phyloP scores from a whole-genome alignment of 2,329 filamentous ascomycete species.

The Diplodia corticola region DNA sequence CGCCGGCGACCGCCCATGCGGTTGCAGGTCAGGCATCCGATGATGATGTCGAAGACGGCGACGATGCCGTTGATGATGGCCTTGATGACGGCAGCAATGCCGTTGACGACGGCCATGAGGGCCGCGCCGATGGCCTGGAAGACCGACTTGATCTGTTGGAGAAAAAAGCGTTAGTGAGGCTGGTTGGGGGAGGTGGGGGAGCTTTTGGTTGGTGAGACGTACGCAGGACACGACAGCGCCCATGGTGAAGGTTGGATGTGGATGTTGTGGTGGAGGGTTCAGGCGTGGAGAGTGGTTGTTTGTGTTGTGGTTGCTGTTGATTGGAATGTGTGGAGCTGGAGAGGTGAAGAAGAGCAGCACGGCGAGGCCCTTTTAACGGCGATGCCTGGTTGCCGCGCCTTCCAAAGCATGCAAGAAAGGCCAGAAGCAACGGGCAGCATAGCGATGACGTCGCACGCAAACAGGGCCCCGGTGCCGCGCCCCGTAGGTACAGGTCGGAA shows the following conservation, averaged over 20 bases:
- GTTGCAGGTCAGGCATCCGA: slow-evolving; percentile 52
- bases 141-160: slow-evolving; percentile 41
- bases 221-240: slow-evolving; percentile 83
- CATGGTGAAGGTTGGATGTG: slow-evolving; percentile 57
- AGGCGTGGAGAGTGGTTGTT: not conserved
- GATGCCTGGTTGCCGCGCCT: not conserved
- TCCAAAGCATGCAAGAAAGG: not conserved
- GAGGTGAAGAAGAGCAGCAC: not conserved
- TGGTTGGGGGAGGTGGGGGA: not conserved
- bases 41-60: slow-evolving; percentile 51
- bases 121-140: slow-evolving; percentile 50
- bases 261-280: not conserved
- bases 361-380: slow-evolving; percentile 2
- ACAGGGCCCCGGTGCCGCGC: not conserved
- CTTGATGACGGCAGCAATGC: slow-evolving; percentile 47
- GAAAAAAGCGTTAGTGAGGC: slow-evolving; percentile 30
- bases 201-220: slow-evolving; percentile 49
- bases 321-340: not conserved
- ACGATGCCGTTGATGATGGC: slow-evolving; percentile 53
- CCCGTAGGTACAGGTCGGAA: not conserved
- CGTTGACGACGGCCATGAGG: slow-evolving; percentile 50
- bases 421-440: slow-evolving; percentile 1
- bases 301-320: not conserved
- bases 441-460: slow-evolving; percentile 1
- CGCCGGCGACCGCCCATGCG: slow-evolving; percentile 43